A percentile compares a stretch with the other conserved stretches of the same genome.
These are phyloP conservation scores for Beauveria pseudobassiana DNA, from an alignment of 2,329 filamentous ascomycete genomes.

Conservation along the genomic window DNA sequence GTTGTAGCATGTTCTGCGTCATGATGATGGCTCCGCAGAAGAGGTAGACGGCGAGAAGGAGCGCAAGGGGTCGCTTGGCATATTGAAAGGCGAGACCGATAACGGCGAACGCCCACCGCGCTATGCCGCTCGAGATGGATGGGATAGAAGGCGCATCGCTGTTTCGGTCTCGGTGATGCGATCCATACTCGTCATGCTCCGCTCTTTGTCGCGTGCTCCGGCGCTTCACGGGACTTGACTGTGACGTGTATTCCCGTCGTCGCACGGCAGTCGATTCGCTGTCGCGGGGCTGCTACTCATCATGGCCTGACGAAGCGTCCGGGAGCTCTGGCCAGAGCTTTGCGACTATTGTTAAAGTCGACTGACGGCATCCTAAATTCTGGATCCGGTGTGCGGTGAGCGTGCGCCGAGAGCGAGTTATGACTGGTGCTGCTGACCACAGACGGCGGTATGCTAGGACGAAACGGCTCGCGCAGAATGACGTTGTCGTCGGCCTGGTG, in stretches of 20 bases:
- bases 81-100: conserved; percentile 52
- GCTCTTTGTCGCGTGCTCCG: conserved; percentile 15
- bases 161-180: background rate
- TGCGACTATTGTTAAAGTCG: conserved; percentile 31
- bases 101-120: conserved; percentile 47
- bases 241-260: conserved; percentile 17
- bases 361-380: conserved; percentile 48
- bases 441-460: conserved; percentile 40
- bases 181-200: conserved; percentile 14
- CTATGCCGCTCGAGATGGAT: conserved; percentile 29
- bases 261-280: conserved; percentile 21
- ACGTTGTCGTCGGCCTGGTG: conserved; percentile 49
- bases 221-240: conserved; percentile 20
- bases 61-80: conserved; percentile 56
- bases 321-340: conserved; percentile 27
- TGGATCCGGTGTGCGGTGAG: conserved; percentile 37
- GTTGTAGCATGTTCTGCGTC: conserved; percentile 53
- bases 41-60: conserved; percentile 54
- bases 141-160: conserved; percentile 26
- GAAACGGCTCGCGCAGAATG: conserved; percentile 47
- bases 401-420: conserved; percentile 12
- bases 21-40: conserved; percentile 51
- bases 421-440: conserved; percentile 12
- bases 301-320: conserved; percentile 24
- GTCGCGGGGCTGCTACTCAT: conserved; percentile 15